Base-by-base conservation (phyloP, 2,329 filamentous ascomycete species). In the Exserohilum rostratum region DNA sequence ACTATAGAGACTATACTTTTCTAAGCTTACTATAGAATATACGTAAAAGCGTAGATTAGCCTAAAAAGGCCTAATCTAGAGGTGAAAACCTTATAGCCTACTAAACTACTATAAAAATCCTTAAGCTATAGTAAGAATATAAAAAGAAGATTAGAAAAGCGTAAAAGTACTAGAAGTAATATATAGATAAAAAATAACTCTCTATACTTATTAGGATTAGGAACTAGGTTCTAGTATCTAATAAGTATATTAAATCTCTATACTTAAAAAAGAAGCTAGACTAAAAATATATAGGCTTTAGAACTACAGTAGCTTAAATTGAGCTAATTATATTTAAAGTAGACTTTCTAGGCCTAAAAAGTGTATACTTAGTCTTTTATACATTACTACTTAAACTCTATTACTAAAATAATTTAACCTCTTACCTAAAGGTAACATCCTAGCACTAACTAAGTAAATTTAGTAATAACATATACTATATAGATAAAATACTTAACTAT, bases 121-220 rank as follows among this genome's bases (percentile, higher is more conserved):
- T 25, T 5, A 7, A 25, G 7, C 22, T 25, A 25, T 25, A 25
- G 7, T 6, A 40, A 45, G n/a, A 53, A 34, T 2, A n/a, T 9
- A 27, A 18, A 53, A 6, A 9, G 15, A 38, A 17, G 50, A 15
- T 52, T n/a, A 20, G 15, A 52, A 15, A 11, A 58, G 37, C 42
- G 37, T 29, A 37, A 46, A 10, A 2, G 10, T 17, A n/a, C 18
- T 11, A 46, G 10, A 12, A 46, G 12, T 18, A 53, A 50, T 45
- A 55, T 30, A 33, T 46, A 49, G 6, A 25, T 7, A 59, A 55
- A 38, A 50, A 59, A 46, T 45, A 31, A 12, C 53, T 50, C 39
- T 29, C 44, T 39, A 31, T 53, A 55, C 57, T 43, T 33, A 54
- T 49, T 40, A 60, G 7, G 22, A 7, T 25, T 5, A 5, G 22